Base-by-base conservation (phyloP, 257 asterid genomes). In the Anisodus acutangulus region DNA sequence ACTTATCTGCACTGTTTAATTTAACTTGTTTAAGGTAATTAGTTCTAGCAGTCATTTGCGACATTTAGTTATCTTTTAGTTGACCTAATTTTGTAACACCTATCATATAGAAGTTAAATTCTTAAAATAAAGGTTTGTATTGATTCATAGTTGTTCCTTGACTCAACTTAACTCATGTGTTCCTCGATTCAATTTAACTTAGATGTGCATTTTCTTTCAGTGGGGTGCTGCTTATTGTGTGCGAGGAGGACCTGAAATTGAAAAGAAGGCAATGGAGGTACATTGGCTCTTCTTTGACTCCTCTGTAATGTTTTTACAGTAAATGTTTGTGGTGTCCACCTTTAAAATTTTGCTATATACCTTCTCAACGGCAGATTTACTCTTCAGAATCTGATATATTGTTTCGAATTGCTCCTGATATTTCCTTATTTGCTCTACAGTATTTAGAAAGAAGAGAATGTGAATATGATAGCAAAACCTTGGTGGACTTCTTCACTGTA, bases 361-460 rank as follows among this genome's bases (percentile, higher is more conserved):
- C 57, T 8, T 41, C 6, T 70, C 17, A 45, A 47, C 5, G 49
- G 8, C 22, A 8, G 43, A 22, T 51, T 19, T 51, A 74, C 6
- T 22, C 17, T n/a, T 74, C 12, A 2, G 22, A 49, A 4, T 51
- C 6, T 17, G 35, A 11, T 22, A 22, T 2, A 22, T 49, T 51
- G 43, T 49, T 49, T 2, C 45, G 63, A 51, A 13, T 13, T 76
- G 63, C 53, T 78, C 64, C 81, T 78, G 64, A 53, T 51, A 76
- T 12, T 53, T 26, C 26, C 43, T 51, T 53, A 4, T 55, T 35
- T 9, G 3, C 83, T 43, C 8, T 85, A 84, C 59, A 95, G 98
- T 96, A 96, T 90, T 88, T 96, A 72, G 97, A 93, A 76, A 85
- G 91, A 89, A 92, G 98, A 82, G 99, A 96, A 85, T 94, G 99